Evolutionary conservation across 345 rosid genomes (phyloP), one percentile per base, ranked within the genome.

Genomic region (Populus pruinosa): DNA sequence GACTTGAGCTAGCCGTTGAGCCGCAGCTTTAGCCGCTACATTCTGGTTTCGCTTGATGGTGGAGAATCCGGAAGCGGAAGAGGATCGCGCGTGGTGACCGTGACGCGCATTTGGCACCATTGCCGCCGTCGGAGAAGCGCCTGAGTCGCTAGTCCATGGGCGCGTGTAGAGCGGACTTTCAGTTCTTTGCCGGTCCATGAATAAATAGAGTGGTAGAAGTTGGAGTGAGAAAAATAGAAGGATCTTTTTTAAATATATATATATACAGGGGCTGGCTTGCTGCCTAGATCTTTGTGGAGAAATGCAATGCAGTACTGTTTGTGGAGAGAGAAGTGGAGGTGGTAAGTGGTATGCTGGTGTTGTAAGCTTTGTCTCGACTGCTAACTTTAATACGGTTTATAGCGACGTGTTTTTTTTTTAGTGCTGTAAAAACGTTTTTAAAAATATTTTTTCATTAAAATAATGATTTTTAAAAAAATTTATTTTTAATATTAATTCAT

Each of bases 1-100:
- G 27, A 91, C 98, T 74, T 92, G 94, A 68, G 99, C 98, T 2
- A 96, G 83, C 11, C 97, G 94, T 84, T 88, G 97, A 16, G 99
- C 97, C 6, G 99, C 99, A 2, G 91, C 97, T 78, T 91, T 94
- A 2, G 98, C 97, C 44, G 97, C 98, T 8, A 88, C 89, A 83
- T 94, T 93, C 82, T 94, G 97, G 38, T 89, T 69, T n/a, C 64
- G 65, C 36, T 73, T 25, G 39, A 70, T 50, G 70, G 76, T 35
- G 64, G 81, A 70, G 75, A 76, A 29, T 56, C 82, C 79, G 4
- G 81, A 13, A 29, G 78, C 75, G 36, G 85, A 82, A 66, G 85
- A 75, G 56, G 85, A 78, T 20, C 82, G 82, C 7, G 79, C 49
- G 43, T 82, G 85, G 64, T 67, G 77, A 6, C 55, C 72, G 27